phyloP scores from a whole-genome alignment of 192 early-diverging fungal genomes.

The Cetraspora pellucida region DNA sequence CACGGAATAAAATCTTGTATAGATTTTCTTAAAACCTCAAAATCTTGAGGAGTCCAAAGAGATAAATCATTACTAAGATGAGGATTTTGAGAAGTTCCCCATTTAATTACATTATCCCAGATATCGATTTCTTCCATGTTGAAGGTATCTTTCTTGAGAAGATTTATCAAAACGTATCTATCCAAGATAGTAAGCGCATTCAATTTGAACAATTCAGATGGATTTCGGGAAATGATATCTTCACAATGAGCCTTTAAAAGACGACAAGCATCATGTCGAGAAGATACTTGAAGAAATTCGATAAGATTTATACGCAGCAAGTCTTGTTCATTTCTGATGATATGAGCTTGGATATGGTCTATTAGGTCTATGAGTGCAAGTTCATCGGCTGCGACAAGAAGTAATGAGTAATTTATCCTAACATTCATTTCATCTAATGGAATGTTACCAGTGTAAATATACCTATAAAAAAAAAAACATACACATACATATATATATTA shows the following conservation, averaged over 20 bases:
- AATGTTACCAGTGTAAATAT: constrained; percentile 30
- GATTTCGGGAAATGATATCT: constrained; percentile 13
- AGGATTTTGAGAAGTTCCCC: constrained; percentile 25
- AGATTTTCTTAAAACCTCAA: neutral
- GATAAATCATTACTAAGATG: neutral
- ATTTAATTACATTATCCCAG: constrained; percentile 25
- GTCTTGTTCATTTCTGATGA: constrained; percentile 10
- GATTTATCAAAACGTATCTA: neutral
- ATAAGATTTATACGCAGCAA: constrained; percentile 19
- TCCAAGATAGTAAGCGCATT: constrained; percentile 7
- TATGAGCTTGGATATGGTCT: constrained; percentile 25
- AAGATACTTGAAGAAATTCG: neutral
- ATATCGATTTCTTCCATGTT: constrained; percentile 33
- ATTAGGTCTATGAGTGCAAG: constrained; percentile 14
- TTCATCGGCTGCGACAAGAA: constrained; percentile 32
- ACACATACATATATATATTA: no score
- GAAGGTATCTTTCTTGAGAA: constrained; percentile 18
- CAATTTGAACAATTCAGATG: constrained; percentile 7
- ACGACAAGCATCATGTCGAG: constrained; percentile 9
- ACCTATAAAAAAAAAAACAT: neutral
- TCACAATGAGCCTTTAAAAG: constrained; percentile 1
- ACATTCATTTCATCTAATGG: constrained; percentile 6
- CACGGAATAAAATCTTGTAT: constrained; percentile 9
- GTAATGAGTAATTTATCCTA: neutral
- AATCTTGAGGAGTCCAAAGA: constrained; percentile 7